Conservation (phyloP, 192 early-diverging fungal genomes). For the Diversispora epigaea region DNA sequence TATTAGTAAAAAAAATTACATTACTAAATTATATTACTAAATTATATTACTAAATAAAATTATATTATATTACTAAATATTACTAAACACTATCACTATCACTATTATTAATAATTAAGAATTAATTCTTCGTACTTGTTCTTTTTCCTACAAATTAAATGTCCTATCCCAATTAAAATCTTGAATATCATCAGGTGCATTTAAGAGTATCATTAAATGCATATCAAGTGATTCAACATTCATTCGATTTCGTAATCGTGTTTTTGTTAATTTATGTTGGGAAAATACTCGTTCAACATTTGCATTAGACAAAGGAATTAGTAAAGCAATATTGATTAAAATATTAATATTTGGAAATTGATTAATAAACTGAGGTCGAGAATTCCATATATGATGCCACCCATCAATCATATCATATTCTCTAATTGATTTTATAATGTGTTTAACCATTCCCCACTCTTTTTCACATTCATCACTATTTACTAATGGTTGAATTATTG, state of each 20-base stretch:
- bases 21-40: too few species aligned
- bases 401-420: too few species aligned
- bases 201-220: too few species aligned
- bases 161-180: not conserved
- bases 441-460: not conserved
- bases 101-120: too few species aligned
- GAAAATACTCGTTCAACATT: slow-evolving; percentile 1
- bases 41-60: too few species aligned
- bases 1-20: too few species aligned
- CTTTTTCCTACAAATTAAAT: not conserved
- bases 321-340: not conserved
- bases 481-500: not conserved
- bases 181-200: not conserved
- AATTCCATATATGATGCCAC: not conserved
- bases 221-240: not conserved
- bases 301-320: not conserved
- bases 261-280: not conserved
- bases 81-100: too few species aligned
- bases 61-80: too few species aligned
- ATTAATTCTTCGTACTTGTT: too few species aligned
- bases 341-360: slow-evolving; percentile 7
- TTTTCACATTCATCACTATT: not conserved
- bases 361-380: not conserved
- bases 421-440: slow-evolving; percentile 2
- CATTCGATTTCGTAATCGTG: not conserved